Base-by-base conservation (phyloP, 2,329 filamentous ascomycete species). In the Nigrospora oryzae region DNA sequence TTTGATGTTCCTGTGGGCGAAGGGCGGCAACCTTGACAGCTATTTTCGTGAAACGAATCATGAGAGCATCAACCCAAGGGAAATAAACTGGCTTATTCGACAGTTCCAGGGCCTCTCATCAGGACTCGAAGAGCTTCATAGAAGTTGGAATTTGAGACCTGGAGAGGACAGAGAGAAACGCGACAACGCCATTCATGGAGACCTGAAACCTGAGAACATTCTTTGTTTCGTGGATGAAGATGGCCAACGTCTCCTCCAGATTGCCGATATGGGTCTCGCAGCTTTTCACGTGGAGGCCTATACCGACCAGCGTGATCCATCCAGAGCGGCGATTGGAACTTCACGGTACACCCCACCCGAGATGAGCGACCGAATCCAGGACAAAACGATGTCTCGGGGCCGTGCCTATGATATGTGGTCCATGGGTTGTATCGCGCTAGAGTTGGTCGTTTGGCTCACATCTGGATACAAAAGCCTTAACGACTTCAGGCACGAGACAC, bases 331-430 rank as follows among this genome's bases (percentile, higher is more conserved):
- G 19, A 40, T n/a, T 31, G 15, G 31, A 15, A 49, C 46, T 10
- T 2, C 12, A 1, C 43, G 40, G 4, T 51, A 53, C 31, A 44
- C 36, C 8, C 32, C 51, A 5, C 51, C 51, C 1, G 51, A 53
- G 36, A 31, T 50, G 5, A 34, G 34, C 5, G 28, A 23, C 3
- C 23, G 13, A 10, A 3, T 1, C 0, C 4, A 33, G 5, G 16
- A 44, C 14, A n/a, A 42, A 4, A 14, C 2, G 10, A 11, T 15
- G 3, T 17, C 43, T 15, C 17, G 47, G 16, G 50, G 48, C 0
- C 45, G 51, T 3, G 32, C 48, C n/a, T 53, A 36, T 32, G 51
- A 53, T 19, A 45, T 46, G 4, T 53, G 51, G 51, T 48, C 51
- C 2, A 40, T 52, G 36, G 51, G 51, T 16, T 39, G 36, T 13